These are phyloP conservation scores for Mastigamoeba balamuthi DNA, from an alignment of 78 protist species.

Conservation along the genomic window DNA sequence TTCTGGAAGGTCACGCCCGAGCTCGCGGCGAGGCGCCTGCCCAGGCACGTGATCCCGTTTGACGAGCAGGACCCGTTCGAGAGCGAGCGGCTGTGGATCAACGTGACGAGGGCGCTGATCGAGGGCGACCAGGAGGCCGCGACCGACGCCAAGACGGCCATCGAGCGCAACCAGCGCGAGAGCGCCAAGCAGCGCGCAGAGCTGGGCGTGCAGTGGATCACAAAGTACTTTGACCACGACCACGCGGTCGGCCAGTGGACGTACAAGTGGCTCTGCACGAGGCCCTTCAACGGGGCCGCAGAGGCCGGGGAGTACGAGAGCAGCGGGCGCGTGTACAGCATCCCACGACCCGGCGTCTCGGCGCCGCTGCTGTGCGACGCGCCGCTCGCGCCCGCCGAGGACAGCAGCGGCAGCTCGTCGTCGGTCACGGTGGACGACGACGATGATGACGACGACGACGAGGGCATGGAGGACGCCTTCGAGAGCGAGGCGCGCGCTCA, in stretches of 20 bases:
- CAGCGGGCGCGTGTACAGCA: no score
- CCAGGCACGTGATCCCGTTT: constrained; percentile 9
- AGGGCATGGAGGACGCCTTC: no score
- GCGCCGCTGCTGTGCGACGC: no score
- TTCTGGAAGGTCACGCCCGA: constrained; percentile 5
- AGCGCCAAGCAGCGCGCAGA: no score
- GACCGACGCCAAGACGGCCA: constrained; percentile 41
- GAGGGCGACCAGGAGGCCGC: constrained; percentile 56
- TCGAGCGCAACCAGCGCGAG: constrained; percentile 52
- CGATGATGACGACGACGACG: no score
- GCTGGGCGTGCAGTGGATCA: neutral
- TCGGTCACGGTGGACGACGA: no score
- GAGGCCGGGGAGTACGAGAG: no score
- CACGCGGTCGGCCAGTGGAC: neutral
- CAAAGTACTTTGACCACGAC: neutral
- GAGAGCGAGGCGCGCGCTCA: no score
- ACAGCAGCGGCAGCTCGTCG: no score
- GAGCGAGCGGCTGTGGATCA: constrained; percentile 46
- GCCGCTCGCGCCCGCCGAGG: no score
- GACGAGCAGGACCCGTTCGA: constrained; percentile 14
- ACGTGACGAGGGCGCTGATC: constrained; percentile 49
- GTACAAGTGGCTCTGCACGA: neutral
- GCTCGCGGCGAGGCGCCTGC: neutral
- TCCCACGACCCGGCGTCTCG: no score
- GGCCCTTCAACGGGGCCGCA: no score